Evolutionary conservation across 2,329 filamentous ascomycete genomes (phyloP), one percentile per base, ranked within the genome.

Genomic region (Fusarium vanettenii): DNA sequence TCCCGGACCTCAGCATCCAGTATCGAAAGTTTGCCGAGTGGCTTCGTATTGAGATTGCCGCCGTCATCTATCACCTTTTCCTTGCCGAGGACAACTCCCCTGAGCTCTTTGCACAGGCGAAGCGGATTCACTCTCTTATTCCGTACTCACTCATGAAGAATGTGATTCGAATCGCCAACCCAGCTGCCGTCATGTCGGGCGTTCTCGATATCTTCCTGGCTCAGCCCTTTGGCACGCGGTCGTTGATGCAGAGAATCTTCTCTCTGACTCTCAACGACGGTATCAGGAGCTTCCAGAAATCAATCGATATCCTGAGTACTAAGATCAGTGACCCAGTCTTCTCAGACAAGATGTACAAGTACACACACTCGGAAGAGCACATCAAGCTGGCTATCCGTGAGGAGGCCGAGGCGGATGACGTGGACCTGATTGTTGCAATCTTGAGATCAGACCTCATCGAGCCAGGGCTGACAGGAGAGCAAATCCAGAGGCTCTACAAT

Each of bases 11-110:
- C 63, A 97, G 94, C 80, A 92, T 97, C 13, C 95, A 98, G 82
- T 98, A 98, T 82, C 94, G 97, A 80, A 99, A 98, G 82, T 98
- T 99, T 81, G 96, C 96, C 20, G 97, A 99, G 83, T 99, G 97
- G 97, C 87, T 98, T 60, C 92, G 97, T 43, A 99, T 99, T 79
- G 97, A 99, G 85, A 92, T 99, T 59, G 97, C 97, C 27, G 97
- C 97, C 45, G 98, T 97, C 25, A 91, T 98, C 69, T 99, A 99
- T 81, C 97, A 99, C 82, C 87, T 99, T 37, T 99, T 99, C 87
- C 89, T 99, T 52, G 97, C 97, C 7, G 97, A 99, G 82, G 97
- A 99, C 84, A 99, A 99, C 83, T 98, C 96, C 0, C 95, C 97
- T 1, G 97, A 99, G 80, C 85, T 99, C 33, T 98, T 98, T 82